Conservation (phyloP, 2,329 filamentous ascomycete species). For the Macrophomina phaseolina region DNA sequence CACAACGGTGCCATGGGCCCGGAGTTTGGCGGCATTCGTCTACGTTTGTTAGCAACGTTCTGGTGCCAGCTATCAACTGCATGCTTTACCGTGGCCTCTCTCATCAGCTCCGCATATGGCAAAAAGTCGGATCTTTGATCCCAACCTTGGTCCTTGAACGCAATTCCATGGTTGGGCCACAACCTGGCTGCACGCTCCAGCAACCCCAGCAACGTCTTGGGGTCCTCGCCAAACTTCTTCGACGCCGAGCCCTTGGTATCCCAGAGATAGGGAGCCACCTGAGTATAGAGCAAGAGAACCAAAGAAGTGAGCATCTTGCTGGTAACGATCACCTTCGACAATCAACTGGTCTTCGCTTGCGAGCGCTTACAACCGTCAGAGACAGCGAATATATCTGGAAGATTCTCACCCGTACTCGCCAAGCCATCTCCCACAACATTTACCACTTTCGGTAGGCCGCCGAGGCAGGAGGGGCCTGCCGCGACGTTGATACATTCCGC, state of each 20-base stretch:
- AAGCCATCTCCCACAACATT: neutral
- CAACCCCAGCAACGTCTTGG: conserved; percentile 20
- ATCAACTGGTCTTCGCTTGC: neutral
- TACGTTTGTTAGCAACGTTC: neutral
- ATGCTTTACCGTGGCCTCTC: conserved; percentile 15
- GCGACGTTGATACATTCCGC: neutral
- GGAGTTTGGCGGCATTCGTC: conserved; percentile 24
- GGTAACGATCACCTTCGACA: neutral
- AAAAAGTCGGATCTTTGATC: conserved; percentile 10
- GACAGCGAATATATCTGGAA: conserved; percentile 1
- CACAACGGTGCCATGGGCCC: neutral
- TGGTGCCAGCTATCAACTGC: too few species aligned
- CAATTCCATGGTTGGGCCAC: conserved; percentile 20
- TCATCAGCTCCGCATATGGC: conserved; percentile 20
- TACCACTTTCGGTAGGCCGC: neutral
- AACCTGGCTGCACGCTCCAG: conserved; percentile 17
- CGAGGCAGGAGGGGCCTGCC: neutral
- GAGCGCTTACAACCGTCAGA: neutral
- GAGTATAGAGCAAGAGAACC: neutral
- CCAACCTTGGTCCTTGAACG: conserved; percentile 25
- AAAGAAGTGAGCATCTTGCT: conserved; percentile 1
- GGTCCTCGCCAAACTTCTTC: conserved; percentile 10
- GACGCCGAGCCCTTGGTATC: neutral
- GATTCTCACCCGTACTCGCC: too few species aligned
- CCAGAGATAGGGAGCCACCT: neutral